phyloP scores from a whole-genome alignment of 75 land plant genomes.

The Azolla pinnata region DNA sequence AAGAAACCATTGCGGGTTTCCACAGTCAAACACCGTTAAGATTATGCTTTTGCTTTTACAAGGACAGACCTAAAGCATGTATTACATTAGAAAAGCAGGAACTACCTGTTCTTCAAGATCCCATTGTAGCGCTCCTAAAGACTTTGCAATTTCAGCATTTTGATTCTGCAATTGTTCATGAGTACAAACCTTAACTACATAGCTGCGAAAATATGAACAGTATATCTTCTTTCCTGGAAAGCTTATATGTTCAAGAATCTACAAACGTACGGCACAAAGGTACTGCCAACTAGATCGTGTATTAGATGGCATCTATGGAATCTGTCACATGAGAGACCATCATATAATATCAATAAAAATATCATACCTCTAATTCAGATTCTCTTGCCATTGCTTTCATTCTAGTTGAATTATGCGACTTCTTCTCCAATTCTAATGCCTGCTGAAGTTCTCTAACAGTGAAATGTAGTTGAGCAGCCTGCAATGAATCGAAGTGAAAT shows the following conservation, averaged over 20 bases:
- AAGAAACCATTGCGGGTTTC: no score
- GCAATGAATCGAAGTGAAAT: slow-evolving; percentile 5
- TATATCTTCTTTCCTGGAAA: no score
- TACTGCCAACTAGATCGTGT: no score
- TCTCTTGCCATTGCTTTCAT: slow-evolving; percentile 69
- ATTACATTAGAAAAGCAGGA: no score
- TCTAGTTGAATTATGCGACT: slow-evolving; percentile 65
- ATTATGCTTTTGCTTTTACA: no score
- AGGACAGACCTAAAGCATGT: no score
- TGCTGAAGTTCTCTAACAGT: slow-evolving; percentile 67
- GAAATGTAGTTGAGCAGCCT: slow-evolving; percentile 75
- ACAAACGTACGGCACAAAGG: no score
- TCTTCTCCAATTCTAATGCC: slow-evolving; percentile 88
- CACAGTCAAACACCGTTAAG: no score
- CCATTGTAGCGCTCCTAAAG: slow-evolving; percentile 67
- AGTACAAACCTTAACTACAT: no score
- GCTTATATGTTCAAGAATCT: no score
- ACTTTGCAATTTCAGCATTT: slow-evolving; percentile 72
- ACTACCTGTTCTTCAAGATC: slow-evolving; percentile 70
- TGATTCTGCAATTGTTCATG: slow-evolving; percentile 66
- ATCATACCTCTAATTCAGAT: slow-evolving; percentile 64
- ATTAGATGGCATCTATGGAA: no score
- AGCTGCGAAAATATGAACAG: no score
- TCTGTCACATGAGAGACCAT: not conserved
- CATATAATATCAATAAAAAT: slow-evolving; percentile 7